These are phyloP conservation scores for Podaxis carcinomalis DNA, from an alignment of 768 basidiomycete genomes.

Conservation along the genomic window DNA sequence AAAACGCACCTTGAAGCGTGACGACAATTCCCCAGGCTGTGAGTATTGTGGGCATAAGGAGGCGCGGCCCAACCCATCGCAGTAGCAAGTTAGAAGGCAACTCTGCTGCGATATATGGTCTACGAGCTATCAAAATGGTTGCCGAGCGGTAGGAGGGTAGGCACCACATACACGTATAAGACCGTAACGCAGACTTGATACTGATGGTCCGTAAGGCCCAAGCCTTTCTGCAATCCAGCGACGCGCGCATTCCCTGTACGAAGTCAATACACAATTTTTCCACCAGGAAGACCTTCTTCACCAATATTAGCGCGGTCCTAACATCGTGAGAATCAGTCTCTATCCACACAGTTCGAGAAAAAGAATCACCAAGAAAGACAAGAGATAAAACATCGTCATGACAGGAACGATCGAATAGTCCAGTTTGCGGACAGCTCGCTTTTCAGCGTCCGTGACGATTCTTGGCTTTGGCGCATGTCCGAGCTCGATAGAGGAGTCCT, in stretches of 20 bases:
- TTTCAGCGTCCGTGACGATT: conserved; percentile 14
- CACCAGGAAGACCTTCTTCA: conserved; percentile 10
- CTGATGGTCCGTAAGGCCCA: conserved; percentile 33
- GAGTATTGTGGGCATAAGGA: conserved; percentile 44
- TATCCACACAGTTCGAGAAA: background rate
- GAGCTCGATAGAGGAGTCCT: background rate
- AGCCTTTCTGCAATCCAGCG: conserved; percentile 42
- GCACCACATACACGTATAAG: conserved; percentile 24
- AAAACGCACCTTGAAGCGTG: conserved; percentile 33
- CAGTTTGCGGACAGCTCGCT: conserved; percentile 23
- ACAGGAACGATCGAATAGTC: conserved; percentile 30
- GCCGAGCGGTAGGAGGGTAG: background rate
- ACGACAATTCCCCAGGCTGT: conserved; percentile 47
- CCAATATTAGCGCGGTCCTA: conserved; percentile 35
- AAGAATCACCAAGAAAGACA: conserved; percentile 30
- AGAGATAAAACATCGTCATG: conserved; percentile 34
- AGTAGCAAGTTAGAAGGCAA: conserved; percentile 46
- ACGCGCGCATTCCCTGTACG: conserved; percentile 40
- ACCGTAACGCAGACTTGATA: conserved; percentile 33
- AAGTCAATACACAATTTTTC: background rate
- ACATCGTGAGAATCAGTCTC: background rate
- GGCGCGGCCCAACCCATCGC: conserved; percentile 39
- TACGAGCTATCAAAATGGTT: background rate
- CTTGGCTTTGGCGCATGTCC: background rate
- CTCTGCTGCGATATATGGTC: conserved; percentile 43